Base-by-base conservation (phyloP, 805 yeast species). In the Clavispora vitiphila region DNA sequence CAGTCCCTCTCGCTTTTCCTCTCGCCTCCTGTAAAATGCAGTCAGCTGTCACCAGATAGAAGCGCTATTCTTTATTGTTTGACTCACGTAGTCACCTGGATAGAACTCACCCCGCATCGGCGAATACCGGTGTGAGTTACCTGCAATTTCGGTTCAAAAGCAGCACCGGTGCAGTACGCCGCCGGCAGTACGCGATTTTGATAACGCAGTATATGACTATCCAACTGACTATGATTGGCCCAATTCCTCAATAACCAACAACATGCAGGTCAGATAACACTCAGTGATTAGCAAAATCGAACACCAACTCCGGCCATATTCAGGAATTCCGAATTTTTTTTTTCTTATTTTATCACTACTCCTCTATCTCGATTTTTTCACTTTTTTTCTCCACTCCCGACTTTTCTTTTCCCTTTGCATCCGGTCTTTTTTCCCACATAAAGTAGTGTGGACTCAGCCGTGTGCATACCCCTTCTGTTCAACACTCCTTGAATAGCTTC, bases 61-160 rank as follows among this genome's bases (percentile, higher is more conserved):
- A n/a, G 14, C 4, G 12, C 5, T n/a, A 5, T n/a, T n/a, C 2
- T n/a, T n/a, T n/a, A 8, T 5, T 16, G 6, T 8, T 30, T 32
- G 35, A 32, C 35, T 32, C 35, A 22, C 14, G 37, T 9, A 34
- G 37, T 34, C 37, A 34, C 35, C 20, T 32, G 35, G 34, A 12
- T 18, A n/a, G 20, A 26, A 26, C 19, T 29, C 23, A 37, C 39
- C 39, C 39, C 39, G 39, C 39, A 37, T 30, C 38, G 38, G 38
- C 2, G 19, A 16, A 32, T n/a, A n/a, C 35, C 35, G 37, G 14
- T 15, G 27, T 4, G 24, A 34, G 27, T 22, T 20, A 34, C 15
- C 11, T 29, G 27, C n/a, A 12, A 34, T 8, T 11, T 16, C 7
- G 16, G 22, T 23, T 10, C 16, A 21, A n/a, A 24, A 11, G 10